Conservation (phyloP, 2,329 filamentous ascomycete genomes). For the Colletotrichum navitas region DNA sequence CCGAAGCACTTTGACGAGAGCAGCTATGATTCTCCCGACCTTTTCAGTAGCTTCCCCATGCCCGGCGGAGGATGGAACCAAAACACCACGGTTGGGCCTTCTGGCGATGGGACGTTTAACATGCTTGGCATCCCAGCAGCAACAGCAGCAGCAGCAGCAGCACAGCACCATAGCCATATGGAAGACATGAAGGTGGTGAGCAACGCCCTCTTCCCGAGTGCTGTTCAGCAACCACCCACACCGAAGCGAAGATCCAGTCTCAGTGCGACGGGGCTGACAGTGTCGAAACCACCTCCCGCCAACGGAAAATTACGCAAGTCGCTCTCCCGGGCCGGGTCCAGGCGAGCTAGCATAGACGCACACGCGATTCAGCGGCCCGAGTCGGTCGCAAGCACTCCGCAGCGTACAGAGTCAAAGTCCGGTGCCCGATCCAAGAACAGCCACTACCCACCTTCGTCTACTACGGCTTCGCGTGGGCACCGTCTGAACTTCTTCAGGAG, state of each 20-base stretch:
- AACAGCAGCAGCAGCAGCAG: slow-evolving; percentile 40
- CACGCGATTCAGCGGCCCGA: slow-evolving; percentile 46
- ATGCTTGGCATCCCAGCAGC: slow-evolving; percentile 45
- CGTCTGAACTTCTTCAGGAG: slow-evolving; percentile 67
- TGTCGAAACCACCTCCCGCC: slow-evolving; percentile 42
- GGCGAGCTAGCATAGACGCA: slow-evolving; percentile 51
- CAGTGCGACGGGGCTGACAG: slow-evolving; percentile 57
- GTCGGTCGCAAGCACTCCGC: slow-evolving; percentile 43
- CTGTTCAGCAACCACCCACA: slow-evolving; percentile 58
- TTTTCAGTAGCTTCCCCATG: slow-evolving; percentile 66
- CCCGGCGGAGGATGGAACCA: slow-evolving; percentile 60
- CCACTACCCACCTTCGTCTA: slow-evolving; percentile 64
- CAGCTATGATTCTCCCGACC: slow-evolving; percentile 60
- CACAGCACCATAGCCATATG: slow-evolving; percentile 56
- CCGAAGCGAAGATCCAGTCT: slow-evolving; percentile 68
- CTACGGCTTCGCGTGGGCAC: slow-evolving; percentile 58
- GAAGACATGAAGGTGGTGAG: slow-evolving; percentile 61
- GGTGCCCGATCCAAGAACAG: slow-evolving; percentile 40
- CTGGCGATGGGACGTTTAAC: slow-evolving; percentile 47
- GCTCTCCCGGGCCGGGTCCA: slow-evolving; percentile 42
- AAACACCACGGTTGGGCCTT: slow-evolving; percentile 60
- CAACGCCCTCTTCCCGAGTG: slow-evolving; percentile 52
- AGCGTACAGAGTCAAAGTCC: slow-evolving; percentile 48
- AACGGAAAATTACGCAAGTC: slow-evolving; percentile 47
- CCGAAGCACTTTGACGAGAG: slow-evolving; percentile 48